Evolutionary conservation across 257 asterid species (phyloP), one percentile per base, ranked within the genome.

Genomic region (Nicotiana knightiana): DNA sequence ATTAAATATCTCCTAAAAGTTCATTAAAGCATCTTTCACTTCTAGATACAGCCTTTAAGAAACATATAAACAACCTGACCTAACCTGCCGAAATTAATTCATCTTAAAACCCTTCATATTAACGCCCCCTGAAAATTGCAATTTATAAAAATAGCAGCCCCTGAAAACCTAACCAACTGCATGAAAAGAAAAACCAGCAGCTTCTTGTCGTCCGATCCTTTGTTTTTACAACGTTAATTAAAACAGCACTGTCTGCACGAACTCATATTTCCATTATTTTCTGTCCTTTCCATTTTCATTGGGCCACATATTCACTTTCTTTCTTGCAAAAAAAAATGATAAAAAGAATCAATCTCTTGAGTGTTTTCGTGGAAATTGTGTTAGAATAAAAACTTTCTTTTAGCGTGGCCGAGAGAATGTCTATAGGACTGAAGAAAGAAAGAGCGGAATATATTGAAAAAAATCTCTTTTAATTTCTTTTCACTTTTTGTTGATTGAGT

Each of bases 91-190:
- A 79, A 61, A 61, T 26, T 7, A 73, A 48, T 33, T 73, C 6
- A 70, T 33, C 58, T 46, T 46, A 46, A 71, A 67, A 39, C 33
- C 57, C 57, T 43, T 3, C 28, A 3, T 55, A 9, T 35, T 6
- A 65, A 80, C 86, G 91, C 88, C 87, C 86, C 88, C 64, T 78
- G 85, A 84, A 84, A 18, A 11, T n/a, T 28, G 43, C 63, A 26
- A 62, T 48, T 37, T 21, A 21, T 21, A 32, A 88, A 88, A 86
- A 85, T 79, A 86, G 62, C 89, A 46, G 57, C 88, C 83, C 81
- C 35, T 59, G n/a, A 39, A 39, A 79, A 81, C 79, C 85, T 78
- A 85, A 33, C 21, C 64, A 65, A 64, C 62, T 80, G 76, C 82
- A 9, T 82, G 83, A 59, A 58, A 35, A 43, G 9, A 43, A 73